These are phyloP conservation scores for Heliamphora exappendiculata DNA, from an alignment of 148 eudicot species.

Conservation along the genomic window DNA sequence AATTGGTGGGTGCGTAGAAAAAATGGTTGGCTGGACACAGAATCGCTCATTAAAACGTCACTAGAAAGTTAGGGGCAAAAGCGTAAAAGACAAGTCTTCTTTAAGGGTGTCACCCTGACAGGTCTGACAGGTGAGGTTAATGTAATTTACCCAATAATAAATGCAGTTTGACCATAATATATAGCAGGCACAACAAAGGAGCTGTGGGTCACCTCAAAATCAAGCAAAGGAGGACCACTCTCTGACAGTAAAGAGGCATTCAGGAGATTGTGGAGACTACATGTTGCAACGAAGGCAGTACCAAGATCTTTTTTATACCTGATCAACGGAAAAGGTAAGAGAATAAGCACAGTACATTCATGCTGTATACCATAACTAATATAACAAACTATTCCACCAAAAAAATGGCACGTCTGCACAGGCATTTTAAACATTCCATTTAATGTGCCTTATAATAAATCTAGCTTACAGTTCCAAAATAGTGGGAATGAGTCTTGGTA, in stretches of 20 bases:
- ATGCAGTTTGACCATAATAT: neutral
- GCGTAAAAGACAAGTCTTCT: too few relatives aligned
- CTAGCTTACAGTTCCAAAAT: slow-evolving; percentile 81
- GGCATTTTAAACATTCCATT: neutral
- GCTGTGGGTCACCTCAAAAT: slow-evolving; percentile 62
- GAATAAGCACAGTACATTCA: neutral
- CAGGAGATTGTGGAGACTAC: slow-evolving; percentile 84
- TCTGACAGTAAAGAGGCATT: slow-evolving; percentile 78
- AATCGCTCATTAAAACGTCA: too few relatives aligned
- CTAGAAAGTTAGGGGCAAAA: too few relatives aligned
- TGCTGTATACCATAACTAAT: neutral
- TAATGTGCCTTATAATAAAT: neutral
- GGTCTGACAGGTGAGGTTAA: too few relatives aligned
- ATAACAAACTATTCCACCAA: neutral
- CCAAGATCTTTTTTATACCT: slow-evolving; percentile 88
- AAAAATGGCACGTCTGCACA: neutral
- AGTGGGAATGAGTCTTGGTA: slow-evolving; percentile 88
- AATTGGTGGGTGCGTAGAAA: too few relatives aligned
- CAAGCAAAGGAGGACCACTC: slow-evolving; percentile 90
- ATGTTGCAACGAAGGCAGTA: slow-evolving; percentile 67
- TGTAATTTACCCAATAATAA: too few relatives aligned
- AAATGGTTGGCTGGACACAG: too few relatives aligned
- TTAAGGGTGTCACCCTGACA: too few relatives aligned
- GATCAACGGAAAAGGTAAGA: slow-evolving; percentile 7
- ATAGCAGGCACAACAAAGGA: neutral